Evolutionary conservation across 2,329 filamentous ascomycete species (phyloP).

Genomic region (Fusarium sp.): DNA sequence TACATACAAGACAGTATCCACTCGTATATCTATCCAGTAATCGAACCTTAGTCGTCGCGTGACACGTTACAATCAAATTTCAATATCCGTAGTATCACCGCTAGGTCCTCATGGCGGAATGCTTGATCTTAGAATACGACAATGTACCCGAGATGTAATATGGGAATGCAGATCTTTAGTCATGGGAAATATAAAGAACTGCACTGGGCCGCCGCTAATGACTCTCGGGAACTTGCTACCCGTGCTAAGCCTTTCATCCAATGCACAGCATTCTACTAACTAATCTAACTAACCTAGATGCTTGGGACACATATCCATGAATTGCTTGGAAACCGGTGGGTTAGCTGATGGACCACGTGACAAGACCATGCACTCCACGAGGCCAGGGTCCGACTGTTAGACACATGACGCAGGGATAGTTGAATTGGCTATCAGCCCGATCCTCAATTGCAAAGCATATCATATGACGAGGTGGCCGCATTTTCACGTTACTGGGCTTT

Average conservation of each 20-base stretch:
- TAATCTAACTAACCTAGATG: background rate
- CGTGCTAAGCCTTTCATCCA: background rate
- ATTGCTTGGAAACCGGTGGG: background rate
- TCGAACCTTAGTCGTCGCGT: slow-evolving; percentile 21
- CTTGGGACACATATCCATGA: slow-evolving; percentile 5
- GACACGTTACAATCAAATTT: slow-evolving; percentile 1
- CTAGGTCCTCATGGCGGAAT: slow-evolving; percentile 24
- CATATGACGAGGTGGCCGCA: slow-evolving; percentile 12
- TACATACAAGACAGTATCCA: slow-evolving; percentile 10
- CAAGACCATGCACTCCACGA: background rate
- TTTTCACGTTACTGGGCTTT: background rate
- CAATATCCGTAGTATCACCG: slow-evolving; percentile 31
- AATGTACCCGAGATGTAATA: background rate
- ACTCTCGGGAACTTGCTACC: slow-evolving; percentile 1
- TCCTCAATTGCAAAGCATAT: background rate
- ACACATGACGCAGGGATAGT: background rate
- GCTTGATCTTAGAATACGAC: slow-evolving; percentile 18
- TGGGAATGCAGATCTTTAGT: slow-evolving; percentile 7
- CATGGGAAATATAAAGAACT: background rate
- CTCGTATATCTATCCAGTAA: slow-evolving; percentile 10
- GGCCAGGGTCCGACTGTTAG: background rate
- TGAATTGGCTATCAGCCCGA: background rate
- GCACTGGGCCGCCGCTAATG: slow-evolving; percentile 3
- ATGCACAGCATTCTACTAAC: slow-evolving; percentile 10
- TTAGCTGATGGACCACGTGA: slow-evolving; percentile 1